A percentile compares a stretch with the other conserved stretches of the same genome.
phyloP scores from a whole-genome alignment of 768 basidiomycete species.

The Mycena epipterygia region DNA sequence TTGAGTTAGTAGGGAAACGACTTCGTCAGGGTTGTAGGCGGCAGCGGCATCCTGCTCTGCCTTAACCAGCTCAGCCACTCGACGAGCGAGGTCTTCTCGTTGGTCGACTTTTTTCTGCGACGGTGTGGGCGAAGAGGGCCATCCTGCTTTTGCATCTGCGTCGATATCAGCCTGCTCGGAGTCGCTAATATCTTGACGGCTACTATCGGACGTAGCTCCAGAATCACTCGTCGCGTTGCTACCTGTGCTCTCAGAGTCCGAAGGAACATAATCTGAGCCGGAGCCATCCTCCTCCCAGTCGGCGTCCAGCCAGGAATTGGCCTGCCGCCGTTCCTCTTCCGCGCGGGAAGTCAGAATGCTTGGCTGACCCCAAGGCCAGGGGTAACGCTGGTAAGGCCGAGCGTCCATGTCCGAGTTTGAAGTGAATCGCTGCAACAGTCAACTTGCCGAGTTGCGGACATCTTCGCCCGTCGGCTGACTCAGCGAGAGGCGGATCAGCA shows the following conservation, averaged over 20 bases:
- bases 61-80: constrained; percentile 9
- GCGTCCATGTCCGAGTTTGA: background rate
- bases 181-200: background rate
- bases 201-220: background rate
- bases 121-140: background rate
- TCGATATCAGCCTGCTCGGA: background rate
- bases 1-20: constrained; percentile 22
- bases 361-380: constrained; percentile 26
- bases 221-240: background rate
- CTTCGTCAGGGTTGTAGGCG: constrained; percentile 21
- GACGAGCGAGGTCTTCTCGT: constrained; percentile 5
- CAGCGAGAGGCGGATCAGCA: no score
- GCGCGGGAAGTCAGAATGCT: background rate
- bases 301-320: constrained; percentile 23
- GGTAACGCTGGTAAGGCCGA: background rate
- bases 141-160: background rate
- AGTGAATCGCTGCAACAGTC: no score
- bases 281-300: constrained; percentile 2
- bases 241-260: background rate
- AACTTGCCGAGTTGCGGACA: no score
- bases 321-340: background rate
- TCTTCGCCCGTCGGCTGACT: no score
- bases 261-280: constrained; percentile 1
- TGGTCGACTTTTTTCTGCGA: background rate
- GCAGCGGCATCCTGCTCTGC: constrained; percentile 20